Evolutionary conservation across 129 eudicot genomes (phyloP).

Genomic region (Centaurea solstitialis): DNA sequence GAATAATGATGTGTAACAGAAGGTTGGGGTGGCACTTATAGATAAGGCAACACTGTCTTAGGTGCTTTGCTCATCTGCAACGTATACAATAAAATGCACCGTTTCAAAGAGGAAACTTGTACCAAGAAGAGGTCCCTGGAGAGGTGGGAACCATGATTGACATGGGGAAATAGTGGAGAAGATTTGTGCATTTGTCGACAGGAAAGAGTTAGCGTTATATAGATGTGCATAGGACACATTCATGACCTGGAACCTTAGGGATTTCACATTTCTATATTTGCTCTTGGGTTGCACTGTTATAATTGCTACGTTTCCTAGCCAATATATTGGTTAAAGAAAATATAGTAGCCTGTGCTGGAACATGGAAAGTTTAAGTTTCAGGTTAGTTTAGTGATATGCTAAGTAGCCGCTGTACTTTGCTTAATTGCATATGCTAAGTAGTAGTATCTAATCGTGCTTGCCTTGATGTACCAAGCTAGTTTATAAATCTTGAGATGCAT

Average conservation of each 20-base stretch:
- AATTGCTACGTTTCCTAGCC: not conserved
- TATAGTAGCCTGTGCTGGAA: not conserved
- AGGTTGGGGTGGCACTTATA: not conserved
- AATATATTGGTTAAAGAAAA: not conserved
- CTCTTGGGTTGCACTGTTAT: too few relatives aligned
- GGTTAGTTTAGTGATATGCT: not conserved
- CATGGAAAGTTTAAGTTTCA: not conserved
- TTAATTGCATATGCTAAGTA: conserved; percentile 3
- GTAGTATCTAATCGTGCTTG: not conserved
- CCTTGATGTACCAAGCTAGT: not conserved
- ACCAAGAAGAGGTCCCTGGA: not conserved
- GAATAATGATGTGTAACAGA: not conserved
- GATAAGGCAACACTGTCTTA: not conserved
- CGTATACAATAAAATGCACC: not conserved
- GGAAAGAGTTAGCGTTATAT: too few relatives aligned
- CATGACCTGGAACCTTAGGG: too few relatives aligned
- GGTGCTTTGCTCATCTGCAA: not conserved
- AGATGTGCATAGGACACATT: too few relatives aligned
- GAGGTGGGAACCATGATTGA: not conserved
- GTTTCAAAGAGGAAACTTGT: not conserved
- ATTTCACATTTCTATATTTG: too few relatives aligned
- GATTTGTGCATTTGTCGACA: not conserved
- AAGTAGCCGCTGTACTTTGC: not conserved
- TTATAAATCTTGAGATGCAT: not conserved
- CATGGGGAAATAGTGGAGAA: not conserved